These are phyloP conservation scores for Aspergillus terreus DNA, from an alignment of 2,329 filamentous ascomycete genomes.

Conservation along the genomic window DNA sequence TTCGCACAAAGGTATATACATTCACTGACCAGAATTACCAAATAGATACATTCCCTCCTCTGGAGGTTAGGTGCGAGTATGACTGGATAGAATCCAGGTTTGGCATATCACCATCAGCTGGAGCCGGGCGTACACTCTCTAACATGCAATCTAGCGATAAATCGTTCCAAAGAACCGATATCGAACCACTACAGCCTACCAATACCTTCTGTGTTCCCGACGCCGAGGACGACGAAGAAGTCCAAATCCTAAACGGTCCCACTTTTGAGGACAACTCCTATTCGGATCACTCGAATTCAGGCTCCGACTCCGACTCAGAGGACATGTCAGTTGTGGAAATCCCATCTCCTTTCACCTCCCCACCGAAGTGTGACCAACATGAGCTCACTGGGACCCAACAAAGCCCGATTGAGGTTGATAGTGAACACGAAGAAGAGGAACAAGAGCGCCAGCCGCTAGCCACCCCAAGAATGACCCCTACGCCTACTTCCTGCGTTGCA, in stretches of 20 bases:
- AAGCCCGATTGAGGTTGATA: conserved; percentile 14
- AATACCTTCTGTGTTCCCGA: conserved; percentile 43
- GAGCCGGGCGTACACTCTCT: background rate
- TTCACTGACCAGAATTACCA: background rate
- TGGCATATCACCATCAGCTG: background rate
- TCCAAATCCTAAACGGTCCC: conserved; percentile 7
- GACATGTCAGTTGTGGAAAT: conserved; percentile 17
- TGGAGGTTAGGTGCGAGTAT: conserved; percentile 28
- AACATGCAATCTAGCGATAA: background rate
- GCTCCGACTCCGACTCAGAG: conserved; percentile 18
- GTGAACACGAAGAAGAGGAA: conserved; percentile 6
- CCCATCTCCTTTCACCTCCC: conserved; percentile 22
- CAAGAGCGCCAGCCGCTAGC: conserved; percentile 16
- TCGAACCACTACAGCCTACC: conserved; percentile 13
- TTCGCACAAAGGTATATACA: background rate
- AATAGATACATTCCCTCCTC: conserved; percentile 29
- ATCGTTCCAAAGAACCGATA: background rate
- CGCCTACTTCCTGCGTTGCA: conserved; percentile 3
- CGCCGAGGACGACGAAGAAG: conserved; percentile 31
- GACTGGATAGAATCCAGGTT: conserved; percentile 26
- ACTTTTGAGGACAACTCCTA: conserved; percentile 8
- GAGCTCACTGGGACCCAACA: conserved; percentile 6
- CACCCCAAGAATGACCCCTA: conserved; percentile 22
- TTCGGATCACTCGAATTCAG: conserved; percentile 7
- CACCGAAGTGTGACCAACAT: conserved; percentile 12